Conservation (phyloP, 2,329 filamentous ascomycete genomes). For the Oidium heveae region DNA sequence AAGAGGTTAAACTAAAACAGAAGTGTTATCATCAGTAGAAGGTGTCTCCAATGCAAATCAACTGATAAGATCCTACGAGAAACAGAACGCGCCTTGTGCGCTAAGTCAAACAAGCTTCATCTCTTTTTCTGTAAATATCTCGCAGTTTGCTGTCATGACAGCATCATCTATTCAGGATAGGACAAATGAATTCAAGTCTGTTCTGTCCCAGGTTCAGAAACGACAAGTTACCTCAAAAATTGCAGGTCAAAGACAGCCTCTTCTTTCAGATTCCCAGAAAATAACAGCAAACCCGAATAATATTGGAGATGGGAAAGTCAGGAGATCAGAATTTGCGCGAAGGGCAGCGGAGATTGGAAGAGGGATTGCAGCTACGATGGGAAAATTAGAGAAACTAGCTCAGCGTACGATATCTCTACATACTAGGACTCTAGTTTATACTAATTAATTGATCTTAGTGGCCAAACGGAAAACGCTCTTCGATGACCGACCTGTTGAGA, state of each 20-base stretch:
- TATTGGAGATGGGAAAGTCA: slow-evolving; percentile 20
- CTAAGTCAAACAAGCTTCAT: background rate
- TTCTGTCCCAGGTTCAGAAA: slow-evolving; percentile 65
- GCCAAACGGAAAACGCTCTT: slow-evolving; percentile 94
- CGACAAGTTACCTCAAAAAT: slow-evolving; percentile 53
- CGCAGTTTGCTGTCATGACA: slow-evolving; percentile 23
- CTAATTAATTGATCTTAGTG: slow-evolving; percentile 23
- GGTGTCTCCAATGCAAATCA: background rate
- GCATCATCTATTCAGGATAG: slow-evolving; percentile 78
- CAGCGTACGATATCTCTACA: slow-evolving; percentile 29
- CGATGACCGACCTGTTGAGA: slow-evolving; percentile 87
- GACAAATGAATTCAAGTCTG: slow-evolving; percentile 82
- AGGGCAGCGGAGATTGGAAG: slow-evolving; percentile 78
- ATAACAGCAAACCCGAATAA: slow-evolving; percentile 28
- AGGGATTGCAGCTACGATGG: slow-evolving; percentile 79
- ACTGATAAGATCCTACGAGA: background rate
- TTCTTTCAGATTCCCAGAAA: slow-evolving; percentile 52
- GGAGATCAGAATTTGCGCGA: slow-evolving; percentile 75
- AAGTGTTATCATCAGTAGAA: no score
- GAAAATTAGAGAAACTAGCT: slow-evolving; percentile 78
- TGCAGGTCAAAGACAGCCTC: slow-evolving; percentile 53
- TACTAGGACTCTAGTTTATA: background rate
- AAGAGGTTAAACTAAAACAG: no score
- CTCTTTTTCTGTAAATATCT: background rate
- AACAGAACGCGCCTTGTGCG: background rate